Evolutionary conservation across 2,329 filamentous ascomycete species (phyloP).

Genomic region (Chalara sp.): DNA sequence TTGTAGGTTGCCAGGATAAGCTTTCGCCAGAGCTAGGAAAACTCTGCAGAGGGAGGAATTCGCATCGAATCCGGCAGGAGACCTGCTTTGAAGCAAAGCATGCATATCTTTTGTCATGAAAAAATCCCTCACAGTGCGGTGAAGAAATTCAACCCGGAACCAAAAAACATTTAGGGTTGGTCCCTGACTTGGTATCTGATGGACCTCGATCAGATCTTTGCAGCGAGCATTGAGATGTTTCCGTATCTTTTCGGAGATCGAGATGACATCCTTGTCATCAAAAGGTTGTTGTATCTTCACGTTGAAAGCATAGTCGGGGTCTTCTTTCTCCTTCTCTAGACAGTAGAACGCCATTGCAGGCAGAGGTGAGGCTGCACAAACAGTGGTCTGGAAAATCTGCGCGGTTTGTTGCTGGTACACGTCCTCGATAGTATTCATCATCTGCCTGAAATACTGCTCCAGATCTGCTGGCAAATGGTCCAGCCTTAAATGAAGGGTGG

Average conservation of each 20-base stretch:
- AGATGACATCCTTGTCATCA: not conserved
- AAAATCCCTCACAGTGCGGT: no score
- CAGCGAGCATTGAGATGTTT: not conserved
- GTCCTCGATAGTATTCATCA: slow-evolving; percentile 7
- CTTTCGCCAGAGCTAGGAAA: no score
- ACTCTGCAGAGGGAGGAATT: no score
- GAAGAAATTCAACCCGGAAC: no score
- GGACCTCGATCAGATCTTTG: not conserved
- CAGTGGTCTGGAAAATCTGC: not conserved
- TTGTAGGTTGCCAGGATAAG: no score
- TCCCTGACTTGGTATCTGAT: no score
- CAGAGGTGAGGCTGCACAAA: not conserved
- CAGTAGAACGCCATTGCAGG: not conserved
- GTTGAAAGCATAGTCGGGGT: not conserved
- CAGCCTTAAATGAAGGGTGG: slow-evolving; percentile 14
- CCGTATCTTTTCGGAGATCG: not conserved
- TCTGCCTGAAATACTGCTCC: slow-evolving; percentile 14
- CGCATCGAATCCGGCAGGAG: no score
- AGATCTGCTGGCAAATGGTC: slow-evolving; percentile 15
- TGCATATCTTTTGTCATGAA: no score
- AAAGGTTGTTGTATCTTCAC: not conserved
- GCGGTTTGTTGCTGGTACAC: no score
- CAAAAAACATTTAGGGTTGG: no score
- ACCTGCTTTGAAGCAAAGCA: no score
- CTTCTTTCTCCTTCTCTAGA: not conserved